These are phyloP conservation scores for Penicillium janthinellum DNA, from an alignment of 2,329 filamentous ascomycete genomes.

Conservation along the genomic window DNA sequence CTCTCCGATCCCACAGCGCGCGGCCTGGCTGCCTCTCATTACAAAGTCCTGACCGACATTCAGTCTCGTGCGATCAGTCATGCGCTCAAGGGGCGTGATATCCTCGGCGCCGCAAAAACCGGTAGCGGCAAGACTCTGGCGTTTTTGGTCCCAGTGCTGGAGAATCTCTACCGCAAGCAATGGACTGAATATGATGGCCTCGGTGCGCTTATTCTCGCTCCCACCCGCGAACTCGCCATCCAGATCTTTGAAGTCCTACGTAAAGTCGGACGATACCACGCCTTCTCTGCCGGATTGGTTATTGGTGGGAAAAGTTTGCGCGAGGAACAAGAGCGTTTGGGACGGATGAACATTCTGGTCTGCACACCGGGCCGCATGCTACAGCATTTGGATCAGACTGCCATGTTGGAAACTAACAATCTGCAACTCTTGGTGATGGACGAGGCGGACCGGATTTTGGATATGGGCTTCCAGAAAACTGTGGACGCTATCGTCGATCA, in stretches of 20 bases:
- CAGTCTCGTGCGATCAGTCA: conserved; percentile 86
- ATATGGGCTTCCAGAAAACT: conserved; percentile 91
- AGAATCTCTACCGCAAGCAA: conserved; percentile 84
- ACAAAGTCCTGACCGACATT: conserved; percentile 86
- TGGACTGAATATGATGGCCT: conserved; percentile 91
- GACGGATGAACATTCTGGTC: conserved; percentile 94
- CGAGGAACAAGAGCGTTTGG: conserved; percentile 81
- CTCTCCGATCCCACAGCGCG: conserved; percentile 77
- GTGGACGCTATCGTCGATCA: conserved; percentile 94
- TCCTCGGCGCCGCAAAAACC: conserved; percentile 92
- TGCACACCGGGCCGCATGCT: conserved; percentile 94
- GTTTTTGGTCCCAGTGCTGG: conserved; percentile 87
- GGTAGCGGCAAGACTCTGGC: conserved; percentile 94
- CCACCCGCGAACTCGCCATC: conserved; percentile 90
- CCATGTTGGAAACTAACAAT: conserved; percentile 84
- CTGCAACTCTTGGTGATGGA: conserved; percentile 91
- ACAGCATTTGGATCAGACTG: conserved; percentile 93
- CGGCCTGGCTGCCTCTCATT: conserved; percentile 84
- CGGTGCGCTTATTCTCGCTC: conserved; percentile 88
- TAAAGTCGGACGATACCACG: conserved; percentile 85
- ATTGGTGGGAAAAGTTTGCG: conserved; percentile 91
- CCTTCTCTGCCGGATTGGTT: conserved; percentile 87
- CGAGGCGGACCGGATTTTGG: conserved; percentile 94
- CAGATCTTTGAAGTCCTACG: conserved; percentile 95
- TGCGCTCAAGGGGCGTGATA: conserved; percentile 81